Evolutionary conservation across 106 monocot genomes (phyloP), one percentile per base, ranked within the genome.

Genomic region (Triglochin maritima): DNA sequence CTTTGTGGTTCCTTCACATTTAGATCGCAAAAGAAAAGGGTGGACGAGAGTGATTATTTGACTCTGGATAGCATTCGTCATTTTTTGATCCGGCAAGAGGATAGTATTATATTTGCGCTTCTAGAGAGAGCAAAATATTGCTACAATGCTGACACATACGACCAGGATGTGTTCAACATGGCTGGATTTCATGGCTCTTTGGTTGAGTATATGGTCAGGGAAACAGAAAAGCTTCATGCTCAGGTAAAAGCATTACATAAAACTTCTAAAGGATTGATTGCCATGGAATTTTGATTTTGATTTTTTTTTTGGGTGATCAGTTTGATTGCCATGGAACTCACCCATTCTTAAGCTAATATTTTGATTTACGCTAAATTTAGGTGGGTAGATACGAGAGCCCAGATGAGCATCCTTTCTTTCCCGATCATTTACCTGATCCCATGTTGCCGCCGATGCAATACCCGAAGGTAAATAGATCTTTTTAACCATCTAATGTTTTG

Each of bases 321-420:
- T 46, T 4, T 50, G 14, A 4, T 56, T 57, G 4, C 29, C 10
- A 17, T 58, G 42, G 52, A 52, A 52, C 57, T 58, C 53, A 44
- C 2, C 6, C 15, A 3, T 56, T 47, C 3, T 52, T 9, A 45
- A 44, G 11, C 43, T 56, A 62, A 16, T 44, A 42, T 12, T 48
- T 50, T 46, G 58, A 8, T 57, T 51, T 46, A 61, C 50, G 13
- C 59, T 57, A 17, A 56, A 55, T 46, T 41, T 66, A 91, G 96
- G 88, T 88, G 63, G 88, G 91, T 4, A 80, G 91, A 84, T 98
- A 91, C 68, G 80, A 91, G 69, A 86, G 96, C 73, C 96, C 96
- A 52, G 96, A 96, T 80, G 96, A 96, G 67, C 87, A 96, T 71
- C 90, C 96, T 49, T 96, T 91, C 78, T 91, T 96, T 72, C 80